These are phyloP conservation scores for Raphanus hybrid DNA, from an alignment of 441 rosid species.

Conservation along the genomic window DNA sequence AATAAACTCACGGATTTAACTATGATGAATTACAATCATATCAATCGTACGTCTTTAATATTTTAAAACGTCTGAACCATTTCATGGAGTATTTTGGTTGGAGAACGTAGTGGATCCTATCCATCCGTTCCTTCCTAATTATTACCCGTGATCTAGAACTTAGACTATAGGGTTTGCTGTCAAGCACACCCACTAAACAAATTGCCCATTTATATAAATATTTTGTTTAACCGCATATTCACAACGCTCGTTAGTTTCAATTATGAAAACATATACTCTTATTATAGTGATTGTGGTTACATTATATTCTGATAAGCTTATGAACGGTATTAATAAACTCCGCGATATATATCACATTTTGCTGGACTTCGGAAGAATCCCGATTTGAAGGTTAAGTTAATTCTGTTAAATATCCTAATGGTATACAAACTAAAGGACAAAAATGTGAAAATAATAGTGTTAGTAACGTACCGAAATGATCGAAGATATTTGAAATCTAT, in stretches of 20 bases:
- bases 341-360: neutral
- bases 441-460: neutral
- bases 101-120: constrained; percentile 27
- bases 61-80: constrained; percentile 4
- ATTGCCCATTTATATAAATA: constrained; percentile 2
- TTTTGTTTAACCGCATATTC: constrained; percentile 21
- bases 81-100: constrained; percentile 29
- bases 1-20: constrained; percentile 28
- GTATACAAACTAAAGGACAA: constrained; percentile 5
- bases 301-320: constrained; percentile 1
- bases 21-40: neutral
- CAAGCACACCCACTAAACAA: constrained; percentile 24
- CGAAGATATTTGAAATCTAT: neutral
- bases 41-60: neutral
- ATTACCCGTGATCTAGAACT: constrained; percentile 44
- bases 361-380: neutral
- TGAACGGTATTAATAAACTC: constrained; percentile 13
- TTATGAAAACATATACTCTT: neutral
- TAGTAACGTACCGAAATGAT: neutral
- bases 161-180: constrained; percentile 44
- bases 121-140: constrained; percentile 33
- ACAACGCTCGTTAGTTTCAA: constrained; percentile 22
- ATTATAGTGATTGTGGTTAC: constrained; percentile 7
- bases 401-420: neutral
- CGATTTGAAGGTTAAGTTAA: neutral